These are phyloP conservation scores for Dendrobium catenatum DNA, from an alignment of 106 monocot genomes.

Conservation along the genomic window DNA sequence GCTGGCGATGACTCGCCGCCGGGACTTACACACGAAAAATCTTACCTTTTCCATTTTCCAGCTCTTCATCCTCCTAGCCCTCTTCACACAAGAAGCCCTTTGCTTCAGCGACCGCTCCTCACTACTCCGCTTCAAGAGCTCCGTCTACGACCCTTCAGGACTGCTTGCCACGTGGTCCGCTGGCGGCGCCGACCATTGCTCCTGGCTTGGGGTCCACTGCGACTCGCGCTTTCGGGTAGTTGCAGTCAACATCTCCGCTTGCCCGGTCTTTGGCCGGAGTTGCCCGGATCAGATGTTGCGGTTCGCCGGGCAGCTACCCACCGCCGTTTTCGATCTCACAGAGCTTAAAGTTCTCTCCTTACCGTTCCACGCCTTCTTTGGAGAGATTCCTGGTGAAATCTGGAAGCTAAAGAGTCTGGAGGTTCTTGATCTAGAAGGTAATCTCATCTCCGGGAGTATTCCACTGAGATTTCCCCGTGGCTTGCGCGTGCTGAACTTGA, in stretches of 20 bases:
- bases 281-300: constrained; percentile 17
- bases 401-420: constrained; percentile 19
- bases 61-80: constrained; percentile 3
- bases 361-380: constrained; percentile 27
- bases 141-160: constrained; percentile 40
- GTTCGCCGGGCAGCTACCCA: constrained; percentile 18
- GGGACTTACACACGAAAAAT: constrained; percentile 3
- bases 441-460: constrained; percentile 36
- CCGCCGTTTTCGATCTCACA: constrained; percentile 14
- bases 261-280: background rate
- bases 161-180: constrained; percentile 36
- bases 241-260: constrained; percentile 31
- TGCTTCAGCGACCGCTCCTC: constrained; percentile 13
- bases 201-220: constrained; percentile 50
- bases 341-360: constrained; percentile 32
- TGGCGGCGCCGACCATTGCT: constrained; percentile 19
- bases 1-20: constrained; percentile 19
- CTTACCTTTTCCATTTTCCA: background rate
- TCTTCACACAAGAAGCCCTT: background rate
- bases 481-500: constrained; percentile 41
- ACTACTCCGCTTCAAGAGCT: constrained; percentile 41
- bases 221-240: constrained; percentile 25
- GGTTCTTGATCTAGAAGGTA: constrained; percentile 30
- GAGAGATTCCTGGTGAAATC: constrained; percentile 30
- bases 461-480: constrained; percentile 26